These are phyloP conservation scores for Speleostelium caveatum DNA, from an alignment of 78 protist species.

Conservation along the genomic window DNA sequence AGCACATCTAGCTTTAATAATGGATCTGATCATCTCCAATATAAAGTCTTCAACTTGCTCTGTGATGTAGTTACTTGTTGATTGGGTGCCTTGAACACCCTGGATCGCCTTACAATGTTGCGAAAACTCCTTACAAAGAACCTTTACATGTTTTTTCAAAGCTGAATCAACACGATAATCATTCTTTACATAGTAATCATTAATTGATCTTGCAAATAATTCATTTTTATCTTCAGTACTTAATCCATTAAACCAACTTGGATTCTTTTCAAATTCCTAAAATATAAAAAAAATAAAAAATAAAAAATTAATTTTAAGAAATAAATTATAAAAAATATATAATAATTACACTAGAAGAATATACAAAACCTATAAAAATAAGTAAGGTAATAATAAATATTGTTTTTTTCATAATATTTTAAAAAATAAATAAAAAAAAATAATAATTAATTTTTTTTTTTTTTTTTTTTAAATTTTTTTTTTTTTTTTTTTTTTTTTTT, in stretches of 20 bases:
- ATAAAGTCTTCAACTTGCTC: neutral
- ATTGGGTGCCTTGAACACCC: too few species aligned
- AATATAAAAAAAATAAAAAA: too few species aligned
- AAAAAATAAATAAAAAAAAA: too few species aligned
- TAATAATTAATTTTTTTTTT: too few species aligned
- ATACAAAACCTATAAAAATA: too few species aligned
- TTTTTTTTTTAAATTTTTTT: too few species aligned
- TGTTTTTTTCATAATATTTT: neutral
- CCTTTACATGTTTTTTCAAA: neutral
- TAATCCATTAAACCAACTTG: too few species aligned
- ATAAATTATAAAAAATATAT: too few species aligned
- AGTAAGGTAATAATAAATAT: neutral
- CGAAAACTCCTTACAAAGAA: neutral
- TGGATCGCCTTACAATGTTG: neutral
- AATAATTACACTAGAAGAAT: neutral
- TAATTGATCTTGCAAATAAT: neutral
- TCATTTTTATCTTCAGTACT: neutral
- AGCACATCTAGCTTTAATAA: neutral
- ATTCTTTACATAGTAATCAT: neutral
- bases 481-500: too few species aligned
- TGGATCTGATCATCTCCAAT: neutral
- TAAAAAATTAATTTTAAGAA: too few species aligned
- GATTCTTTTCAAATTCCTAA: neutral
- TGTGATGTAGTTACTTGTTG: too few species aligned
- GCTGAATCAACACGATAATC: neutral